Percentiles rank a stretch among this genome's conserved stretches.
Evolutionary conservation across 1,284 basidiomycete genomes (phyloP).

Genomic region (Marasmius tenuissimus): DNA sequence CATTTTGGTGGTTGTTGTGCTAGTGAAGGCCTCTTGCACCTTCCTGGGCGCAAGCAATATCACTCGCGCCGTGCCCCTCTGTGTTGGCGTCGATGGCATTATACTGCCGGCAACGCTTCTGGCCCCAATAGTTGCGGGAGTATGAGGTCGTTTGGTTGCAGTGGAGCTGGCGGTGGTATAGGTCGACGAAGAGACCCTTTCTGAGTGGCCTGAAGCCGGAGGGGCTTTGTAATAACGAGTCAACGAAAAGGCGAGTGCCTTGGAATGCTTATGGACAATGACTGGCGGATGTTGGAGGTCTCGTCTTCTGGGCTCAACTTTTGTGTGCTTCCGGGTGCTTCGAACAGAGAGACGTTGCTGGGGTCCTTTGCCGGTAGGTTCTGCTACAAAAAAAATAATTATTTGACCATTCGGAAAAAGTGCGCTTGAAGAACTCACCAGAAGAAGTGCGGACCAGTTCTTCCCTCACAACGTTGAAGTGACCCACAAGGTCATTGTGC

Average conservation of each 20-base stretch:
- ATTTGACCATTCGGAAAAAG: conserved; percentile 42
- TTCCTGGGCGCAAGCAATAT: conserved; percentile 68
- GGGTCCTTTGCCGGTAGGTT: conserved; percentile 54
- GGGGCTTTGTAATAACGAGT: conserved; percentile 53
- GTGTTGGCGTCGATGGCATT: neutral
- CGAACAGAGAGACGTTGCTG: conserved; percentile 68
- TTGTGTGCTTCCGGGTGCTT: conserved; percentile 49
- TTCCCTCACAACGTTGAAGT: conserved; percentile 45
- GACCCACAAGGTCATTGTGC: conserved; percentile 64
- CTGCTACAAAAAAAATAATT: conserved; percentile 46
- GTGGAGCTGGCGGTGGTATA: conserved; percentile 3
- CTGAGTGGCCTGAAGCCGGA: conserved; percentile 18
- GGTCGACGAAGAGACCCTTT: conserved; percentile 5
- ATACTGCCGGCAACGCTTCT: neutral
- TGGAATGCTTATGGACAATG: conserved; percentile 78
- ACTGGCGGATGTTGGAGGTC: conserved; percentile 53
- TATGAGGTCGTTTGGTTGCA: conserved; percentile 2
- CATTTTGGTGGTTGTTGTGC: conserved; percentile 70
- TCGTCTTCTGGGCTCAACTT: conserved; percentile 27
- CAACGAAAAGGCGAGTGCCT: conserved; percentile 72
- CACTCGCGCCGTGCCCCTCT: conserved; percentile 29
- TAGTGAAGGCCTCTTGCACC: conserved; percentile 76
- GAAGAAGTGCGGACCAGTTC: conserved; percentile 4
- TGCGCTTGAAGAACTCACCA: neutral
- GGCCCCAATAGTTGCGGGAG: neutral